Percentiles rank a stretch among this genome's conserved stretches.
Conservation (phyloP, 1,284 basidiomycete species). For the Rhizoctonia solani region DNA sequence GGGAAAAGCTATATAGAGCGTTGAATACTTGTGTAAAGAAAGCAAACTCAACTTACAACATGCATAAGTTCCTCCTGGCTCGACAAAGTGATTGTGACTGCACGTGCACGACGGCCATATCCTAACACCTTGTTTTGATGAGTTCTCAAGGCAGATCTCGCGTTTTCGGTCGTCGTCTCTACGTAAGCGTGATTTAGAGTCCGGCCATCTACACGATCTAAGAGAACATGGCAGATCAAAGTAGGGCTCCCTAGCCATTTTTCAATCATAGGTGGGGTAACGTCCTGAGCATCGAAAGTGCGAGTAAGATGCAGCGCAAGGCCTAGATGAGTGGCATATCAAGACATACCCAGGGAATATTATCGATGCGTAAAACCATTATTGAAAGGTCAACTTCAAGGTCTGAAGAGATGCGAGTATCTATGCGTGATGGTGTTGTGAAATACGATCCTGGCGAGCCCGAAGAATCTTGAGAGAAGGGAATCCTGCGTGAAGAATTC, state of each 20-base stretch:
- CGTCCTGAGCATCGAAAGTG: slow-evolving; percentile 58
- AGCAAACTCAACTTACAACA: slow-evolving; percentile 54
- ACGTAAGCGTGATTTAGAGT: slow-evolving; percentile 79
- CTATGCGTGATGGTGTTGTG: background rate
- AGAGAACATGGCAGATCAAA: slow-evolving; percentile 69
- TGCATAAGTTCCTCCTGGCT: slow-evolving; percentile 77
- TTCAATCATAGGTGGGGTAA: slow-evolving; percentile 70
- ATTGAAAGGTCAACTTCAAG: background rate
- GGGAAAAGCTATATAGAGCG: slow-evolving; percentile 64
- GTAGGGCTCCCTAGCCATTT: slow-evolving; percentile 67
- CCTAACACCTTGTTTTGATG: slow-evolving; percentile 67
- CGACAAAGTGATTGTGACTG: slow-evolving; percentile 77
- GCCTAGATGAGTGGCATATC: background rate
- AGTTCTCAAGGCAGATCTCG: slow-evolving; percentile 56
- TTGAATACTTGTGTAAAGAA: background rate
- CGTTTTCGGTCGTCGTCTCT: slow-evolving; percentile 62
- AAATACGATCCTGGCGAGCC: background rate
- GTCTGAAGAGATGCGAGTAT: background rate
- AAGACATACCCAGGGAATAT: slow-evolving; percentile 76
- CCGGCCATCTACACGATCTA: slow-evolving; percentile 72
- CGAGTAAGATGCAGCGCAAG: background rate
- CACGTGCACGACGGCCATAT: slow-evolving; percentile 69
- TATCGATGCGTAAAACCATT: slow-evolving; percentile 75
- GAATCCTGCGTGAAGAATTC: too few species aligned
- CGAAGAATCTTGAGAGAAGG: background rate